Evolutionary conservation across 2,329 filamentous ascomycete genomes (phyloP).

Genomic region (Aspergillus ibericus): DNA sequence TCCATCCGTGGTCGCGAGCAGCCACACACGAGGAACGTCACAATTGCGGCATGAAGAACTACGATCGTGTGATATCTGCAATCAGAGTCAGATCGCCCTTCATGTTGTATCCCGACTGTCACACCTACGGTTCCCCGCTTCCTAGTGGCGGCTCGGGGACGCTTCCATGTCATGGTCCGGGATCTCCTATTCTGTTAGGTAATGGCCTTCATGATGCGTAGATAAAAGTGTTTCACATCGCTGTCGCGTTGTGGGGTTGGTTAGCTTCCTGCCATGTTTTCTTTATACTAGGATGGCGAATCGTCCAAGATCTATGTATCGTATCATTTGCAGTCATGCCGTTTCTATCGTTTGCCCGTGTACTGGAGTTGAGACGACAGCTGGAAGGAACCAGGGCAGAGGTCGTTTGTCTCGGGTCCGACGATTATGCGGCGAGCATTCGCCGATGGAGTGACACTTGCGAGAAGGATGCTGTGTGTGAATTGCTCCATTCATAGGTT

Average conservation of each 20-base stretch:
- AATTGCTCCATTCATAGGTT: neutral
- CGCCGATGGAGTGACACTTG: constrained; percentile 15
- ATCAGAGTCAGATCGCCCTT: neutral
- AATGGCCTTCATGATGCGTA: neutral
- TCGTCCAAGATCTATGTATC: neutral
- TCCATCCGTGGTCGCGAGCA: neutral
- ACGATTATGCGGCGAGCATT: constrained; percentile 10
- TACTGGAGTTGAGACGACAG: constrained; percentile 8
- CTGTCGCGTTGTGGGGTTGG: neutral
- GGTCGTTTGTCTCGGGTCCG: constrained; percentile 7
- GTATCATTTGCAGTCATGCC: constrained; percentile 1
- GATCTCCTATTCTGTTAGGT: neutral
- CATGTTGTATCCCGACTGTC: neutral
- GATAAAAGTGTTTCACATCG: too few species aligned
- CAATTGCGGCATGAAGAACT: neutral
- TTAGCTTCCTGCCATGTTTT: neutral
- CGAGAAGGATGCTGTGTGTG: constrained; percentile 12
- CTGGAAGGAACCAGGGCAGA: constrained; percentile 13
- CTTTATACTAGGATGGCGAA: neutral
- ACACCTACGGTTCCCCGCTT: too few species aligned
- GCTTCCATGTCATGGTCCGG: neutral
- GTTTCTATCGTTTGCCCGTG: constrained; percentile 9
- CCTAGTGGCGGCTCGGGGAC: neutral
- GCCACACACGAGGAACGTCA: neutral
- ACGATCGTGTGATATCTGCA: neutral